Evolutionary conservation across 768 basidiomycete genomes (phyloP).

Genomic region (Tephrocybe sp.): DNA sequence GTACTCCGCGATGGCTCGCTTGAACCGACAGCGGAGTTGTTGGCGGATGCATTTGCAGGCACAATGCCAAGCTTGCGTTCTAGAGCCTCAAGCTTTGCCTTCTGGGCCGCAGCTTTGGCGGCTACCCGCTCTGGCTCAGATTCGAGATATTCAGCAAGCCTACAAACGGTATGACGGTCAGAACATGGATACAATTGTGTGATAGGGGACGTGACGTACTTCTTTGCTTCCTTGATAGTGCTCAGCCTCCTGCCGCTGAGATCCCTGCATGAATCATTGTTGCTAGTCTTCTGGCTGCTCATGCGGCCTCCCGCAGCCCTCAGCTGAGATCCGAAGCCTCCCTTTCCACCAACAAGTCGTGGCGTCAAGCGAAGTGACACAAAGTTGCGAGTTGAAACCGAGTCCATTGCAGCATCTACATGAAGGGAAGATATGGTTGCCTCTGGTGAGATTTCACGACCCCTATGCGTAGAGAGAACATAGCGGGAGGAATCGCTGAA

Average conservation of each 20-base stretch:
- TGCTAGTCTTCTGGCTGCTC: conserved; percentile 94
- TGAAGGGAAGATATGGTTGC: conserved; percentile 28
- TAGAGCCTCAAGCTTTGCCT: conserved; percentile 79
- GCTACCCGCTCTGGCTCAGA: conserved; percentile 79
- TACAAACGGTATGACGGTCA: conserved; percentile 26
- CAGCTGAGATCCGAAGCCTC: conserved; percentile 95
- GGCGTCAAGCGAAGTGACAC: conserved; percentile 76
- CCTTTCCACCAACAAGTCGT: conserved; percentile 85
- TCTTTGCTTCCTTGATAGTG: conserved; percentile 95
- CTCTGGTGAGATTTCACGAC: conserved; percentile 27
- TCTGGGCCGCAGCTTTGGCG: conserved; percentile 74
- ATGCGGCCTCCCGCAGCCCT: conserved; percentile 97
- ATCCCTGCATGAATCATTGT: conserved; percentile 94
- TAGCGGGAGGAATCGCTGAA: conserved; percentile 26
- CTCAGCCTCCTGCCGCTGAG: conserved; percentile 86
- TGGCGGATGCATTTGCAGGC: conserved; percentile 24
- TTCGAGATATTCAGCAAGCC: conserved; percentile 85
- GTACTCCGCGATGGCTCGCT: conserved; percentile 28
- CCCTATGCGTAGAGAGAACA: conserved; percentile 38
- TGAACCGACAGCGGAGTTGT: conserved; percentile 19
- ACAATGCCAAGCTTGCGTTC: conserved; percentile 84
- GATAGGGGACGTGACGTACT: conserved; percentile 44
- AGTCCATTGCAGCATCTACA: conserved; percentile 12
- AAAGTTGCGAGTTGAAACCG: conserved; percentile 27
- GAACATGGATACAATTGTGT: background rate